Evolutionary conservation across 441 rosid species (phyloP), one percentile per base, ranked within the genome.

Genomic region (Mallotus japonicus): DNA sequence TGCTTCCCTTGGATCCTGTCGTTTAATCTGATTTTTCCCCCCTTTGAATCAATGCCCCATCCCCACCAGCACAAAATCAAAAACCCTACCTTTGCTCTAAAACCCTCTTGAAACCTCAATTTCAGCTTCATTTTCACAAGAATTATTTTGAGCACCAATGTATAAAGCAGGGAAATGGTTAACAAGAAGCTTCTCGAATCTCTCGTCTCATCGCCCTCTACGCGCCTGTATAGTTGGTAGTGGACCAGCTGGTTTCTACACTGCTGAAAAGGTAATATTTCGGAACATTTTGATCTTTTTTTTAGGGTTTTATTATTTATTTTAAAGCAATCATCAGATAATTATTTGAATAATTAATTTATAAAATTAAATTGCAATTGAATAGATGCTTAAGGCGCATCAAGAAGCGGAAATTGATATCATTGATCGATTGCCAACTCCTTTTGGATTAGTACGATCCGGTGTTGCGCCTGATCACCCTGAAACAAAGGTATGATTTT

Each of bases 381-480:
- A 19, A 34, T 78, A 95, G 99, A 74, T 93, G 79, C 59, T 95
- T 81, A 95, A 93, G 84, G 80, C 83, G 0, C 95, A 91, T 59
- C 82, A 76, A 76, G 85, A 77, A 40, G 94, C 91, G 4, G 85
- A 73, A 69, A 82, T 95, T 50, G 99, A 91, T 72, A 83, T 95
- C 56, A 84, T 95, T 40, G 99, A 95, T 81, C 90, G 98, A 22
- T 87, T 95, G 76, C 97, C 97, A 0, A 90, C 92, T 15, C 99
- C 98, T 3, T 95, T 84, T 53, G 98, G 99, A 24, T 89, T 95
- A 69, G 99, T 95, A 13, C 90, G 96, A 28, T 90, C 96, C 0
- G 97, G 97, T 8, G 97, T 92, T 15, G 99, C 99, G 0, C 98
- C 96, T 53, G 99, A 95, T 83, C 99, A 95, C 76, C 95, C 95